Evolutionary conservation across 140 eudicot species (phyloP).

Genomic region (Flaveria floridana): DNA sequence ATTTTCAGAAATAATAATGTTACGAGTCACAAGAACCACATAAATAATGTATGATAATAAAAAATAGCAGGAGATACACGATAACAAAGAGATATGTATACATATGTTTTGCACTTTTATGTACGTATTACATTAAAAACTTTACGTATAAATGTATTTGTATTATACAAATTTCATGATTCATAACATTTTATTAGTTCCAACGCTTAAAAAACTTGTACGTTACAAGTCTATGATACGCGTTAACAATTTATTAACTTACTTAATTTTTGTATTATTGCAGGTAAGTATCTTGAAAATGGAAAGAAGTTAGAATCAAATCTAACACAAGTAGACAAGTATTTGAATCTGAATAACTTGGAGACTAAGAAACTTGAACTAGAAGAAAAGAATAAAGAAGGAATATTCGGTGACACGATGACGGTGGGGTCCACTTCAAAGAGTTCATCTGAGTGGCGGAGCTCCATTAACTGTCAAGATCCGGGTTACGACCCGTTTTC

Average conservation of each 20-base stretch:
- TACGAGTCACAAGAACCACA: too few species aligned
- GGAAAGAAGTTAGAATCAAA: conserved; percentile 34
- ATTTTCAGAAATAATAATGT: too few species aligned
- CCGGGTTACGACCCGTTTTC: conserved; percentile 92
- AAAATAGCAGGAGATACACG: too few species aligned
- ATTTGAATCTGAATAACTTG: conserved; percentile 40
- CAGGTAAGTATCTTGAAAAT: conserved; percentile 38
- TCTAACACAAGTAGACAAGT: conserved; percentile 47
- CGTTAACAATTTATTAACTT: not conserved
- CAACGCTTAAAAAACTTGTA: too few species aligned
- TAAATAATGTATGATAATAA: too few species aligned
- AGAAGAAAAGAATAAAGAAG: conserved; percentile 53
- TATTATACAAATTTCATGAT: too few species aligned
- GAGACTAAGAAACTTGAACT: conserved; percentile 47
- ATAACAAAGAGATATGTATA: too few species aligned
- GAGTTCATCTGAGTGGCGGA: conserved; percentile 93
- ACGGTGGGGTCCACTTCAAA: conserved; percentile 91
- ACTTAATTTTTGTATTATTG: not conserved
- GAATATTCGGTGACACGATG: conserved; percentile 62
- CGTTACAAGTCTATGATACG: too few species aligned
- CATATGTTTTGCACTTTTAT: too few species aligned
- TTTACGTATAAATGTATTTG: too few species aligned
- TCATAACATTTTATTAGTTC: too few species aligned
- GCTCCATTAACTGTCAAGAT: conserved; percentile 73
- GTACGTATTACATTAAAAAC: too few species aligned